Base-by-base conservation (phyloP, 2,329 filamentous ascomycete species). In the Cercospora canescens region DNA sequence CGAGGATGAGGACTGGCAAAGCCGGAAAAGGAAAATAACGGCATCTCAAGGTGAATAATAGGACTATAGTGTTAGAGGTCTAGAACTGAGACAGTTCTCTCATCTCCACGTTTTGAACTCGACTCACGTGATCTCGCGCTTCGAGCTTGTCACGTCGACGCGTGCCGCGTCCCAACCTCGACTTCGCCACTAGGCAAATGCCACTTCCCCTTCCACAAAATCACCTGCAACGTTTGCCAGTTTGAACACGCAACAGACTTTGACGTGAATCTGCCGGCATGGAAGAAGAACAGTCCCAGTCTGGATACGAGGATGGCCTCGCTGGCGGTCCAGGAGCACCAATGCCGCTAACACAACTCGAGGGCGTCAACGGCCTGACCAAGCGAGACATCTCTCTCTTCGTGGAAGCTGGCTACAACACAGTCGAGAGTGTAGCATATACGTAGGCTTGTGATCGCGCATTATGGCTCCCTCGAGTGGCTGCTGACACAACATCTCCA, bases 381-480 rank as follows among this genome's bases (percentile, higher is more conserved):
- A 94, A 94, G 73, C 89, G 96, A 75, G 95, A 99, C 77, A 96
- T 98, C 73, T 95, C 97, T 77, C 84, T 97, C 41, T 88, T 99
- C 24, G 84, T 96, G 18, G 94, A 98, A 75, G 94, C 92, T 41
- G 95, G 95, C 5, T 98, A 89, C 79, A 93, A 98, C 78, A 99
- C 95, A 0, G 93, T 99, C 39, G 95, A 99, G 80, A 90, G 94
- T 2, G 91, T 99, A 67, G 95, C 95, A 58, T 99, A 99, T 77
- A 98, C 95, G 77, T 91, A 87, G 61, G 85, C 76, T 34, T 28
- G 24, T 24, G 14, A 26, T 52, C 26, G 45, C 21, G 26, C 21
- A 37, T 35, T 28, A n/a, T 24, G 45, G 9, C 26, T 66, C 16
- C 59, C 34, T 7, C 35, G 24, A 37, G 18, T 37, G 34, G 24